These are phyloP conservation scores for Exophiala sp. DNA, from an alignment of 2,329 filamentous ascomycete genomes.

Conservation along the genomic window DNA sequence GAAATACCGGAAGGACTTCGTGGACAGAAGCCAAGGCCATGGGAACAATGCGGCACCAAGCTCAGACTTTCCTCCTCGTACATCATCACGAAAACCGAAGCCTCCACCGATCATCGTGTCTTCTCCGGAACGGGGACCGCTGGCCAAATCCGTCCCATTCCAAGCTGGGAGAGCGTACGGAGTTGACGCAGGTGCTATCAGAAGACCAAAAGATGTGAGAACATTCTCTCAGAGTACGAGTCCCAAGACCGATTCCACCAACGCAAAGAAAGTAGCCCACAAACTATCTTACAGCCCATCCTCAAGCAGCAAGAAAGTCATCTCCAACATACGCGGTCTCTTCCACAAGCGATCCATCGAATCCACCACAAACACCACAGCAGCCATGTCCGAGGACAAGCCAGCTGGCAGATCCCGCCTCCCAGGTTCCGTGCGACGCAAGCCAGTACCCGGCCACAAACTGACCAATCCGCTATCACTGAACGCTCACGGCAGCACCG, in stretches of 20 bases:
- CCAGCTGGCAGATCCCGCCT: not conserved
- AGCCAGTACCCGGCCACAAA: slow-evolving; percentile 9
- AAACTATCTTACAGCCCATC: slow-evolving; percentile 21
- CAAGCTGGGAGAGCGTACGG: slow-evolving; percentile 10
- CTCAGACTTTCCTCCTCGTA: slow-evolving; percentile 16
- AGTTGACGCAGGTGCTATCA: slow-evolving; percentile 3
- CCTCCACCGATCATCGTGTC: slow-evolving; percentile 22
- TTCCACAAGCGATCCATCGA: slow-evolving; percentile 29
- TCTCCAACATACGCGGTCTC: slow-evolving; percentile 28
- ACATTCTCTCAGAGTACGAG: slow-evolving; percentile 19
- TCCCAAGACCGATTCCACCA: slow-evolving; percentile 10
- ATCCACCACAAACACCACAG: not conserved
- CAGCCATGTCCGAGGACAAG: not conserved
- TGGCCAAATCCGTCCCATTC: not conserved
- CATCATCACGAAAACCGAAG: slow-evolving; percentile 22
- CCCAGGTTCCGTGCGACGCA: slow-evolving; percentile 13
- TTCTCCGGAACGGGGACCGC: slow-evolving; percentile 6
- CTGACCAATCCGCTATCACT: slow-evolving; percentile 5
- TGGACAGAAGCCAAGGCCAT: not conserved
- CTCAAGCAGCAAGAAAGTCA: slow-evolving; percentile 27
- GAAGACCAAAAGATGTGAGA: slow-evolving; percentile 18
- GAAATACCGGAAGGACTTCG: slow-evolving; percentile 7
- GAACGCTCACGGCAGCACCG: not conserved
- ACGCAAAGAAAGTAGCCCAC: slow-evolving; percentile 8
- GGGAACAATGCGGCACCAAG: not conserved